Evolutionary conservation across 2,329 filamentous ascomycete species (phyloP).

Genomic region (Diaporthe longicolla): DNA sequence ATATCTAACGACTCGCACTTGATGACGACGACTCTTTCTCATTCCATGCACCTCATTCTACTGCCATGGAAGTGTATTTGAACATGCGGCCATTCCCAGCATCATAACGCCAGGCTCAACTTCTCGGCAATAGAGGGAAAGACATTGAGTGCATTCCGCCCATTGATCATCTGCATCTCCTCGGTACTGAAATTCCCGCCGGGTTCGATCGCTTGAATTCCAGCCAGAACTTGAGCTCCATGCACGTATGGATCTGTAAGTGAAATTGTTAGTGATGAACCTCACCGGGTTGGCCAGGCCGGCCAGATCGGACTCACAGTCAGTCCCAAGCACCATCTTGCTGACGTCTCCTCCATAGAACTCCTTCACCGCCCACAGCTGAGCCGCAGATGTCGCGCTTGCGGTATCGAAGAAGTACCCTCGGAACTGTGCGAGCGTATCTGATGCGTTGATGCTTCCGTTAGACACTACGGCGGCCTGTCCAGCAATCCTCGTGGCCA

Average conservation of each 20-base stretch:
- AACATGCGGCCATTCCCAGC: neutral
- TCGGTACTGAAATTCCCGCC: neutral
- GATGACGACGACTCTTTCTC: too few relatives aligned
- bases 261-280: neutral
- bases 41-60: too few relatives aligned
- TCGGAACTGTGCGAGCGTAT: neutral
- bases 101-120: neutral
- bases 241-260: neutral
- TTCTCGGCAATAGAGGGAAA: neutral
- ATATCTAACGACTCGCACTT: too few relatives aligned
- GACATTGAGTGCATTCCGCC: neutral
- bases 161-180: neutral
- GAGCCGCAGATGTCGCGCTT: neutral
- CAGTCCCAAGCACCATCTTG: neutral
- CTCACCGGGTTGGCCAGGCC: too few relatives aligned
- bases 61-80: too few relatives aligned
- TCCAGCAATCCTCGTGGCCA: constrained; percentile 1
- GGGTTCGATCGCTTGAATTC: neutral
- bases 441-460: neutral
- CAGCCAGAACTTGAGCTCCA: neutral
- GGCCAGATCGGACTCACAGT: neutral
- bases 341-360: constrained; percentile 5
- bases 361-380: neutral
- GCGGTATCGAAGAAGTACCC: constrained; percentile 5
- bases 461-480: neutral